A percentile compares a stretch with the other conserved stretches of the same genome.
phyloP scores from a whole-genome alignment of 2,329 filamentous ascomycete genomes.

The Tolypocladium ophioglossoides region DNA sequence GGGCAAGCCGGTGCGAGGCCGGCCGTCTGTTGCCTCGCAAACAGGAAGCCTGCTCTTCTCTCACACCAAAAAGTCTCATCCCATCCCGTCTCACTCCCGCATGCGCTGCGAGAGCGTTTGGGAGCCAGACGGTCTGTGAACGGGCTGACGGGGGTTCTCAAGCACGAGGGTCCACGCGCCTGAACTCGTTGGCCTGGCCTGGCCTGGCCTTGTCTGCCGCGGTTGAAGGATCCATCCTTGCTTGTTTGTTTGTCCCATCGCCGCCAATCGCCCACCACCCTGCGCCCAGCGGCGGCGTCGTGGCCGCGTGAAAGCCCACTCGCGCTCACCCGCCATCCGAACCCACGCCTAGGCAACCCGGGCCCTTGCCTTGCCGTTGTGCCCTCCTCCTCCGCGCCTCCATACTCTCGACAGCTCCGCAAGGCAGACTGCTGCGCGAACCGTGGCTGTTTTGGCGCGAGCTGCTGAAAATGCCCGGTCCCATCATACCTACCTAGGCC shows the following conservation, averaged over 20 bases:
- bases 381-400: not conserved
- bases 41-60: not conserved
- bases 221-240: not conserved
- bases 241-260: not conserved
- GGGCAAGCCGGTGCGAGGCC: no score
- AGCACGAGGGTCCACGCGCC: not conserved
- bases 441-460: not conserved
- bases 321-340: not conserved
- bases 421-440: not conserved
- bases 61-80: not conserved
- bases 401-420: not conserved
- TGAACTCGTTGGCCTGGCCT: not conserved
- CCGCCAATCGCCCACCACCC: not conserved
- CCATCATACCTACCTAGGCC: not conserved
- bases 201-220: not conserved
- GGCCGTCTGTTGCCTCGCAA: not conserved
- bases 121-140: not conserved
- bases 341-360: not conserved
- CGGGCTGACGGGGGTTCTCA: not conserved
- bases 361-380: not conserved
- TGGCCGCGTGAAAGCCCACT: not conserved
- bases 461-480: not conserved
- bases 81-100: not conserved
- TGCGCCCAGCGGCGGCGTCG: not conserved
- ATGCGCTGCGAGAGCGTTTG: not conserved